Evolutionary conservation across 2,329 filamentous ascomycete species (phyloP).

Genomic region (Trichoderma hamatum): DNA sequence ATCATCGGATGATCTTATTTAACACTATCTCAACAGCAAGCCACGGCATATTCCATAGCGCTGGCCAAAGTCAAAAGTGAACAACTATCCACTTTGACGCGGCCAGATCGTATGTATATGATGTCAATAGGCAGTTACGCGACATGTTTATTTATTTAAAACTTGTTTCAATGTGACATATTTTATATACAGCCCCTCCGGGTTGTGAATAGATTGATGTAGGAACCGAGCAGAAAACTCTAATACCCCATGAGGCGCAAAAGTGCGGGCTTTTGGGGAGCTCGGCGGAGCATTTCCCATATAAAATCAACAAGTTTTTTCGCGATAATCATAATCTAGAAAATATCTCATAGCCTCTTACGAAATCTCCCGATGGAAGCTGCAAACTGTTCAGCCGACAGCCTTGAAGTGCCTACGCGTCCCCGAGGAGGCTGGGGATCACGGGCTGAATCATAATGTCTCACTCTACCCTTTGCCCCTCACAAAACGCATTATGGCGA

Average conservation of each 20-base stretch:
- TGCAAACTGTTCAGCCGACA: background rate
- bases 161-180: background rate
- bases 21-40: background rate
- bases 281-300: background rate
- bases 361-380: background rate
- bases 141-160: background rate
- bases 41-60: background rate
- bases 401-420: background rate
- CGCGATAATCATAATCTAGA: background rate
- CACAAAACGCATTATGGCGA: background rate
- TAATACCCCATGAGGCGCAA: background rate
- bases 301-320: background rate
- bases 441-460: slow-evolving; percentile 1
- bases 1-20: slow-evolving; percentile 9
- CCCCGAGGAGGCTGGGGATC: background rate
- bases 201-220: background rate
- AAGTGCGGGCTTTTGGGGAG: background rate
- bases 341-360: background rate
- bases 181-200: background rate
- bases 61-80: background rate
- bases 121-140: background rate
- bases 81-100: background rate
- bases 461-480: background rate
- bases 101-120: background rate
- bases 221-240: background rate